phyloP scores from a whole-genome alignment of 106 monocot species.

The Dendrobium huoshanense region DNA sequence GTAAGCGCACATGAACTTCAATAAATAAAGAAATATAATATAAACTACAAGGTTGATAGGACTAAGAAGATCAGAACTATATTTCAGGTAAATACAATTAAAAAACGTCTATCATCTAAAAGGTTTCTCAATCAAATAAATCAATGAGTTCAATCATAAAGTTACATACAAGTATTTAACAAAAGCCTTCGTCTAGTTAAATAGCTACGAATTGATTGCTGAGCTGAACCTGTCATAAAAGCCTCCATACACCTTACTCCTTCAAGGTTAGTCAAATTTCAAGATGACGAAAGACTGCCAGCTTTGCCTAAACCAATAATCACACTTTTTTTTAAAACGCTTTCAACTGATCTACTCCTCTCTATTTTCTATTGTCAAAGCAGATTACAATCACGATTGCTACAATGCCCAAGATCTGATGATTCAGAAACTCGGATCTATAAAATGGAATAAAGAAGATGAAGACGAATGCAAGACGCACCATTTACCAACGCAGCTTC shows the following conservation, averaged over 20 bases:
- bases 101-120: conserved; percentile 3
- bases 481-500: not conserved
- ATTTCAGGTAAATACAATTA: not conserved
- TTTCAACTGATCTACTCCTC: not conserved
- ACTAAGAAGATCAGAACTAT: not conserved
- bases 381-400: not conserved
- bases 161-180: conserved; percentile 1
- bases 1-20: not conserved
- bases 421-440: not conserved
- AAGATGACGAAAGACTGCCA: not conserved
- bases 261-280: not conserved
- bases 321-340: not conserved
- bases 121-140: not conserved
- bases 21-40: conserved; percentile 1
- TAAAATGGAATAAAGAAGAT: not conserved
- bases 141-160: conserved; percentile 1
- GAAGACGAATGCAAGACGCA: not conserved
- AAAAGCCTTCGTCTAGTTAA: not conserved
- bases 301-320: conserved; percentile 2
- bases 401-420: not conserved
- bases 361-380: not conserved
- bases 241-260: not conserved
- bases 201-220: not conserved
- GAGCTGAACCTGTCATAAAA: not conserved
- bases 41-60: not conserved